A percentile compares a stretch with the other conserved stretches of the same genome.
phyloP scores from a whole-genome alignment of 306 rosid genomes.

The Corylus avellana region DNA sequence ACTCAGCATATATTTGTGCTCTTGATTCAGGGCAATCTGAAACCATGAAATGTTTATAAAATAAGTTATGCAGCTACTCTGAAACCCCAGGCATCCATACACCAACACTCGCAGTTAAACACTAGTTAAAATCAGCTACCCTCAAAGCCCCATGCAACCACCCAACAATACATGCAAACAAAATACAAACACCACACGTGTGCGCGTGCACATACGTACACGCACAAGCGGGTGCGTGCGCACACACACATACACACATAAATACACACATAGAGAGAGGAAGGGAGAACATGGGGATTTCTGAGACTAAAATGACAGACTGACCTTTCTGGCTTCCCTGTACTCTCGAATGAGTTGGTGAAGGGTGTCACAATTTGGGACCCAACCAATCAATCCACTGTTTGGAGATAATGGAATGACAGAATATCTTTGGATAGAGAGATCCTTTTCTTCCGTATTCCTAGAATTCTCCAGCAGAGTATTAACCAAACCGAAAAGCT shows the following conservation, averaged over 20 bases:
- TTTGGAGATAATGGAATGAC: constrained; percentile 96
- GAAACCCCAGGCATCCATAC: neutral
- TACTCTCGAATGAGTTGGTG: constrained; percentile 88
- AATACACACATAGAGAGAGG: neutral
- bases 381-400: constrained; percentile 98
- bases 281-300: neutral
- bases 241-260: neutral
- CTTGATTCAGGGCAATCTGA: constrained; percentile 92
- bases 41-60: constrained; percentile 30
- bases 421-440: constrained; percentile 76
- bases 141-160: neutral
- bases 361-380: constrained; percentile 92
- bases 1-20: constrained; percentile 90
- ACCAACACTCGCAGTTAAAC: no score
- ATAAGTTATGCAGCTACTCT: constrained; percentile 13
- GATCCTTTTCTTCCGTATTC: constrained; percentile 83
- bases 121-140: neutral
- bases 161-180: constrained; percentile 10
- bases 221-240: neutral
- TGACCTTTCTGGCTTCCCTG: constrained; percentile 93
- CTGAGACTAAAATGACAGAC: constrained; percentile 21
- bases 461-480: constrained; percentile 85
- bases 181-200: neutral
- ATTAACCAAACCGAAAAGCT: constrained; percentile 99
- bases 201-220: neutral